A percentile compares a stretch with the other conserved stretches of the same genome.
Evolutionary conservation across 768 basidiomycete species (phyloP).

Genomic region (Auriscalpium vulgare): DNA sequence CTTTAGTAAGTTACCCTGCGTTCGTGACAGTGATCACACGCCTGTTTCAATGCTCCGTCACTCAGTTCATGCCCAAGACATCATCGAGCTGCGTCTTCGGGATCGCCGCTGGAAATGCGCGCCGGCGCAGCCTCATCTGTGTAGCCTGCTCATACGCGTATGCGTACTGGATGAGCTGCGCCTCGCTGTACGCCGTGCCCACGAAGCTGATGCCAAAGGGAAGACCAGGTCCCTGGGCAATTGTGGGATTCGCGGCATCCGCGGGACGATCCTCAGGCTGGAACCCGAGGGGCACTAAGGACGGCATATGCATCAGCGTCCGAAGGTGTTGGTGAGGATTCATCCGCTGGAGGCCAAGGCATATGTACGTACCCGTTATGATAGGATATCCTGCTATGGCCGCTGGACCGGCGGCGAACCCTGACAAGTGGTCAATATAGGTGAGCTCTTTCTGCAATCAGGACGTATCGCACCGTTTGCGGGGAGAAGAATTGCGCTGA

Average conservation of each 20-base stretch:
- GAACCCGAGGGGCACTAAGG: slow-evolving; percentile 30
- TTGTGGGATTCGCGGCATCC: slow-evolving; percentile 24
- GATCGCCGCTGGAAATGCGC: slow-evolving; percentile 44
- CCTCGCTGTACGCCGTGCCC: slow-evolving; percentile 39
- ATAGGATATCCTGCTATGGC: slow-evolving; percentile 31
- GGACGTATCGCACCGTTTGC: slow-evolving; percentile 15
- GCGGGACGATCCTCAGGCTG: slow-evolving; percentile 21
- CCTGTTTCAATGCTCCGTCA: no score
- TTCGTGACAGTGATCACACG: no score
- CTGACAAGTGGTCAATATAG: not conserved
- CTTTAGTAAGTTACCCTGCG: no score
- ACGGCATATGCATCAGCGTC: not conserved
- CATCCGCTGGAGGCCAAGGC: not conserved
- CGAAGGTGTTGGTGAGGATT: not conserved
- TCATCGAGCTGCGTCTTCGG: slow-evolving; percentile 44
- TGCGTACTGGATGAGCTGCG: slow-evolving; percentile 32
- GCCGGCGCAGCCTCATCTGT: slow-evolving; percentile 38
- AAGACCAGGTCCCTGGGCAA: slow-evolving; percentile 18
- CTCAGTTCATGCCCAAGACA: slow-evolving; percentile 16
- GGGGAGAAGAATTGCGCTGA: slow-evolving; percentile 49
- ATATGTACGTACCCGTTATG: slow-evolving; percentile 21
- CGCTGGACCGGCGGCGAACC: slow-evolving; percentile 11
- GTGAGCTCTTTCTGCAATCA: not conserved
- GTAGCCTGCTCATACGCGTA: slow-evolving; percentile 52
- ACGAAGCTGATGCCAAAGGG: slow-evolving; percentile 37